Conservation (phyloP, 2,329 filamentous ascomycete species). For the Aspergillus fumigatiaffinis region DNA sequence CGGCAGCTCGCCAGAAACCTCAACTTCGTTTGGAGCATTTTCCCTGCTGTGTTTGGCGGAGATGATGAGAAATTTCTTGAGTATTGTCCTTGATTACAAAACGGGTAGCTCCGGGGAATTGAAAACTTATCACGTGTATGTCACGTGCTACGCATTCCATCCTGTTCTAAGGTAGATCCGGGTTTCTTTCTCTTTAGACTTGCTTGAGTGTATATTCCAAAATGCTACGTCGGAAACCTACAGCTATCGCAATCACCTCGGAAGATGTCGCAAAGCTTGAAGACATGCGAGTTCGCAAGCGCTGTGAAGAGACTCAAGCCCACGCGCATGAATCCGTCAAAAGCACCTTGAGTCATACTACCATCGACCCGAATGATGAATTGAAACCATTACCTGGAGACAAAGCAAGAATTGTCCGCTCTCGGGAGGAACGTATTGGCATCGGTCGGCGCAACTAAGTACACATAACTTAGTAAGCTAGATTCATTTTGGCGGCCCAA, state of each 20-base stretch:
- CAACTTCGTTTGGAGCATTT: conserved; percentile 26
- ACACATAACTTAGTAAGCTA: conserved; percentile 1
- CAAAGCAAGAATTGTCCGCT: conserved; percentile 45
- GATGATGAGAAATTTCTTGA: background rate
- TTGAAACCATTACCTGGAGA: conserved; percentile 48
- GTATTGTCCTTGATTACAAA: background rate
- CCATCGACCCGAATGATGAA: conserved; percentile 47
- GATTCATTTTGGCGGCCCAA: background rate
- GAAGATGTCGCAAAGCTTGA: conserved; percentile 48
- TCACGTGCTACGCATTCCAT: background rate
- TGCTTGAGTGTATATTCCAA: conserved; percentile 1
- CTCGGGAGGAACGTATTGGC: conserved; percentile 46
- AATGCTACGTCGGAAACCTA: conserved; percentile 51
- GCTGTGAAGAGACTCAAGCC: conserved; percentile 24
- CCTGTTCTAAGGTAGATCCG: too few relatives aligned
- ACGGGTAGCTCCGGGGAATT: background rate
- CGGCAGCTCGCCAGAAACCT: conserved; percentile 2
- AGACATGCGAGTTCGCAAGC: conserved; percentile 35
- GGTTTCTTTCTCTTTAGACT: background rate
- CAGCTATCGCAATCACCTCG: conserved; percentile 46
- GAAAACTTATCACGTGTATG: background rate
- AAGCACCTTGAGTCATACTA: conserved; percentile 17
- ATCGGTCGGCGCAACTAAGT: conserved; percentile 22
- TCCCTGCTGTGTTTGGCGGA: conserved; percentile 3
- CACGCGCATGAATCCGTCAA: conserved; percentile 20